These are phyloP conservation scores for Cladosporium sp. DNA, from an alignment of 2,329 filamentous ascomycete species.

Conservation along the genomic window DNA sequence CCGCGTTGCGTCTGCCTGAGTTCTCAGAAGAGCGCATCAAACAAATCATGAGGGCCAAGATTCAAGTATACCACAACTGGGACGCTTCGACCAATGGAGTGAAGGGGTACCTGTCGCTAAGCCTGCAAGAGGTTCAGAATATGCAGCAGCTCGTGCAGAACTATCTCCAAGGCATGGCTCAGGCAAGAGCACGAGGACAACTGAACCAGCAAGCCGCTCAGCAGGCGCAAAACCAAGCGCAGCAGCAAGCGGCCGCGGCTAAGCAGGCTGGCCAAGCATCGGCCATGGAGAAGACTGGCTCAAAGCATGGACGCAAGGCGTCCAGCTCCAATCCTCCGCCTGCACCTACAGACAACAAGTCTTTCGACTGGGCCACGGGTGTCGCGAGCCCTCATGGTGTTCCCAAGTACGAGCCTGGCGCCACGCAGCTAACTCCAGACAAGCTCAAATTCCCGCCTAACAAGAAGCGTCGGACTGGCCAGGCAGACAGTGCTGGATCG, in stretches of 20 bases:
- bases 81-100: conserved; percentile 20
- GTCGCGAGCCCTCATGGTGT: conserved; percentile 45
- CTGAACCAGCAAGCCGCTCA: conserved; percentile 13
- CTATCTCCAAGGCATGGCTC: conserved; percentile 25
- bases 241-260: conserved; percentile 6
- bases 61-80: conserved; percentile 24
- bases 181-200: conserved; percentile 18
- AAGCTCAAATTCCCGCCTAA: conserved; percentile 52
- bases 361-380: conserved; percentile 25
- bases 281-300: conserved; percentile 16
- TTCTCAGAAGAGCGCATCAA: conserved; percentile 21
- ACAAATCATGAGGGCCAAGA: conserved; percentile 21
- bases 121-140: conserved; percentile 17
- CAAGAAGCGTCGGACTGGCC: conserved; percentile 49
- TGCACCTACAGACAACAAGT: conserved; percentile 30
- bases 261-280: background rate
- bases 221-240: conserved; percentile 12
- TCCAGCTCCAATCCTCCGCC: conserved; percentile 25
- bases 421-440: conserved; percentile 47
- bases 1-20: conserved; percentile 15
- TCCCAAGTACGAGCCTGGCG: conserved; percentile 47
- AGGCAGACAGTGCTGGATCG: conserved; percentile 33
- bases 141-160: conserved; percentile 18
- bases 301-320: conserved; percentile 17
- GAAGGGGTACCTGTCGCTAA: conserved; percentile 25